Base-by-base conservation (phyloP, 495 filamentous ascomycete species). In the Xylaria nigripes region DNA sequence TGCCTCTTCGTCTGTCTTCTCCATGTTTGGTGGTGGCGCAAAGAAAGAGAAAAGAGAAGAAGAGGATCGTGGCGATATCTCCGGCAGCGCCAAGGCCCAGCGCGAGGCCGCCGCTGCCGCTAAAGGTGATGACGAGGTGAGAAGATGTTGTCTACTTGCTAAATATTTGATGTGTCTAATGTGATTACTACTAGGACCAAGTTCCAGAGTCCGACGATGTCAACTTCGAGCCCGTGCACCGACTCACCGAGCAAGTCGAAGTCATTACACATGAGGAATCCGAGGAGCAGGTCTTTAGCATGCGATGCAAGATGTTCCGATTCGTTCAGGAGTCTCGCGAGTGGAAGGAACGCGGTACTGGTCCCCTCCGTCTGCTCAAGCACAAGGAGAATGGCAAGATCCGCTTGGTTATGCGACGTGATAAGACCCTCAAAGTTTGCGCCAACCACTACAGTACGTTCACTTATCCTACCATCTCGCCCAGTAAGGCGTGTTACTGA, bases 381-480 rank as follows among this genome's bases (percentile, higher is more conserved):
- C 94, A 99, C 76, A 87, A 86, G 80, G 93, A 97, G 76, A 97
- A 95, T 71, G 84, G 85, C 69, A 99, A 97, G 86, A 96, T 90
- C 50, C 82, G 94, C 55, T 78, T 99, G 58, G 93, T 99, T 62
- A 99, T 99, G 94, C 85, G 94, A 72, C 80, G 94, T 67, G 94
- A 99, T 76, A 96, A 96, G 86, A 97, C 94, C 59, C 82, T 96
- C 75, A 99, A 99, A 79, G 93, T 97, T 73, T 99, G 94, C 85
- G 94, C 94, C 67, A 99, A 99, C 77, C 94, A 99, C 79, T 99
- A 99, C 73, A 86, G 93, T 98, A 86, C 68, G 89, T 71, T 6
- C 8, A 25, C 42, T 13, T 30, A 27, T 45, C 15, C 4, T 18
- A 43, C 23, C 18, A 15, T 5, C 16, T 36, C 27, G n/a, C 36